These are phyloP conservation scores for Boletus fagicola DNA, from an alignment of 768 basidiomycete genomes.

Conservation along the genomic window DNA sequence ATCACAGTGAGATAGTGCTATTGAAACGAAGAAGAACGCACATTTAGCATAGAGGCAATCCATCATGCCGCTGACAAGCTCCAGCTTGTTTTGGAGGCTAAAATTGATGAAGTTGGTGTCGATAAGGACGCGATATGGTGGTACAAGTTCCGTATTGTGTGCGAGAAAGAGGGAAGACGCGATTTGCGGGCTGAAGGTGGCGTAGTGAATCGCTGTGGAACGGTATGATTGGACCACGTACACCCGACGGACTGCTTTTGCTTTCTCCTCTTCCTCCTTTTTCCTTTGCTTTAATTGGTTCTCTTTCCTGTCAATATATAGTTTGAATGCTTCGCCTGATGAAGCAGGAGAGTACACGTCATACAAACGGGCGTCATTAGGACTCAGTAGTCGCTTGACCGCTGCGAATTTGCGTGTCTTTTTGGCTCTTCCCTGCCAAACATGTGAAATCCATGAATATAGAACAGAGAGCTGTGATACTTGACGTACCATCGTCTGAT, in stretches of 20 bases:
- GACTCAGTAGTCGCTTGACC: conserved; percentile 92
- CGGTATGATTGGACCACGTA: conserved; percentile 40
- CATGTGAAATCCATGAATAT: background rate
- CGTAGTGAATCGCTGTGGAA: background rate
- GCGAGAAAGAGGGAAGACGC: conserved; percentile 93
- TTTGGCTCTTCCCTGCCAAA: conserved; percentile 75
- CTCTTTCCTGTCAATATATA: conserved; percentile 66
- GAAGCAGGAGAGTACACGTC: conserved; percentile 27
- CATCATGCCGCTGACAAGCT: conserved; percentile 98
- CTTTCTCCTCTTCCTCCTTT: conserved; percentile 78
- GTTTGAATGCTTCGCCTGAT: background rate
- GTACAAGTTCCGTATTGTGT: conserved; percentile 93
- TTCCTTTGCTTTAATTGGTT: conserved; percentile 88
- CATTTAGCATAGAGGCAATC: conserved; percentile 98
- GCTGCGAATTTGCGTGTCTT: conserved; percentile 94
- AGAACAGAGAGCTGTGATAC: background rate
- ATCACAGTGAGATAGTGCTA: conserved; percentile 4
- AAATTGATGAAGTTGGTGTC: conserved; percentile 99
- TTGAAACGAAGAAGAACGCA: conserved; percentile 35
- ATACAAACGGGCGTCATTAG: conserved; percentile 89
- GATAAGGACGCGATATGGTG: conserved; percentile 94
- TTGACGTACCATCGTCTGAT: conserved; percentile 20
- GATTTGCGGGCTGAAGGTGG: conserved; percentile 61
- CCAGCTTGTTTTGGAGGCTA: conserved; percentile 95
- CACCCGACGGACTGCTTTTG: conserved; percentile 75